These are phyloP conservation scores for Zoysia japonica DNA, from an alignment of 176 grass and related monocot genomes.

Conservation along the genomic window DNA sequence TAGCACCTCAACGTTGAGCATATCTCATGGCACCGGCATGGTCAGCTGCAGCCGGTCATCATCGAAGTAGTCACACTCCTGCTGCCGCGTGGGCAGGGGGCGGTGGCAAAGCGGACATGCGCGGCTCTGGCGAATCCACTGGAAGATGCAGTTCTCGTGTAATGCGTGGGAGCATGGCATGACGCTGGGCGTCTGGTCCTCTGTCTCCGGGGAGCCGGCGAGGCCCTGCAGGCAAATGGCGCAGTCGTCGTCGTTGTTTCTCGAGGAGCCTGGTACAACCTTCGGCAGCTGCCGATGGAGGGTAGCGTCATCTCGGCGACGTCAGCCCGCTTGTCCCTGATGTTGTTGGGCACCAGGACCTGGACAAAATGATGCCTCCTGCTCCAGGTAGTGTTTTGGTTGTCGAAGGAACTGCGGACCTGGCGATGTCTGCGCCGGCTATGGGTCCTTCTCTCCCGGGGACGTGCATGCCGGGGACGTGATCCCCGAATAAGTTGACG, in stretches of 20 bases:
- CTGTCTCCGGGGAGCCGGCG: not conserved
- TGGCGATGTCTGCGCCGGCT: too few species aligned
- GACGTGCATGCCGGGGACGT: too few species aligned
- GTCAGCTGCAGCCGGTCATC: not conserved
- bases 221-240: not conserved
- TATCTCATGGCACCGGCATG: not conserved
- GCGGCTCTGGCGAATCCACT: not conserved
- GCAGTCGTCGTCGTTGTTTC: not conserved
- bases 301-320: not conserved
- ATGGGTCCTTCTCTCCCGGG: too few species aligned
- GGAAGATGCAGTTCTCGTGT: not conserved
- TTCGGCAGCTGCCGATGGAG: constrained; percentile 2
- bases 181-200: not conserved
- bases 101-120: not conserved
- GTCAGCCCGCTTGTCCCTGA: too few species aligned
- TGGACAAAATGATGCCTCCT: too few species aligned
- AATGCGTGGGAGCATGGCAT: not conserved
- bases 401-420: too few species aligned
- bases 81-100: not conserved
- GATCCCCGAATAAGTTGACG: too few species aligned
- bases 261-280: not conserved
- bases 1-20: not conserved
- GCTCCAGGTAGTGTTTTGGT: too few species aligned
- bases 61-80: not conserved
- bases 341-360: too few species aligned